phyloP scores from a whole-genome alignment of 805 yeast species.

The Scheffersomyces lignosus region DNA sequence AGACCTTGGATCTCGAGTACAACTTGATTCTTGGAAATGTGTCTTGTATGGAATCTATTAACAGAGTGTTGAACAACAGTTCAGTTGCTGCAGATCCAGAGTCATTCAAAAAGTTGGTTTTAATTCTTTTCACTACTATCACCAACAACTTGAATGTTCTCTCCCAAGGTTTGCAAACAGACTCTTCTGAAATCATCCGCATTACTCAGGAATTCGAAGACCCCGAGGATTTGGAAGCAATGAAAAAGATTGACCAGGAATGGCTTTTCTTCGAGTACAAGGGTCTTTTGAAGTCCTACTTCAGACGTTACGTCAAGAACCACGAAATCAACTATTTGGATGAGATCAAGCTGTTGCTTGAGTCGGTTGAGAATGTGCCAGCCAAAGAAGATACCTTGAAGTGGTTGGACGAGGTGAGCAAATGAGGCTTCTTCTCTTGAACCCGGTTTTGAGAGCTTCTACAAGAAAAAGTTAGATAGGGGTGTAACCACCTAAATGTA shows the following conservation, averaged over 20 bases:
- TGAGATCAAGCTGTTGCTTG: constrained; percentile 16
- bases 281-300: constrained; percentile 40
- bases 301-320: constrained; percentile 27
- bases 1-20: constrained; percentile 23
- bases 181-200: constrained; percentile 15
- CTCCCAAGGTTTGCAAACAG: constrained; percentile 12
- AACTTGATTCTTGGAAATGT: constrained; percentile 41
- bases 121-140: constrained; percentile 24
- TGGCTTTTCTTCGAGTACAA: constrained; percentile 45
- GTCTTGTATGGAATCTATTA: constrained; percentile 44
- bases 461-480: too few species aligned
- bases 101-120: constrained; percentile 17
- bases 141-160: constrained; percentile 31
- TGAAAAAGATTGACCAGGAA: constrained; percentile 31
- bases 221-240: constrained; percentile 19
- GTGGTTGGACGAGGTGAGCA: constrained; percentile 18
- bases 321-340: constrained; percentile 11
- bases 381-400: constrained; percentile 19
- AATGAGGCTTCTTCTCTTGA: too few species aligned
- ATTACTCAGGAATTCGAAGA: constrained; percentile 31
- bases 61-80: constrained; percentile 28
- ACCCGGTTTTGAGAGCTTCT: too few species aligned
- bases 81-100: constrained; percentile 2
- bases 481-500: too few species aligned
- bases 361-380: constrained; percentile 18